Evolutionary conservation across 2,329 filamentous ascomycete species (phyloP).

Genomic region (Rasamsonia emersonii): DNA sequence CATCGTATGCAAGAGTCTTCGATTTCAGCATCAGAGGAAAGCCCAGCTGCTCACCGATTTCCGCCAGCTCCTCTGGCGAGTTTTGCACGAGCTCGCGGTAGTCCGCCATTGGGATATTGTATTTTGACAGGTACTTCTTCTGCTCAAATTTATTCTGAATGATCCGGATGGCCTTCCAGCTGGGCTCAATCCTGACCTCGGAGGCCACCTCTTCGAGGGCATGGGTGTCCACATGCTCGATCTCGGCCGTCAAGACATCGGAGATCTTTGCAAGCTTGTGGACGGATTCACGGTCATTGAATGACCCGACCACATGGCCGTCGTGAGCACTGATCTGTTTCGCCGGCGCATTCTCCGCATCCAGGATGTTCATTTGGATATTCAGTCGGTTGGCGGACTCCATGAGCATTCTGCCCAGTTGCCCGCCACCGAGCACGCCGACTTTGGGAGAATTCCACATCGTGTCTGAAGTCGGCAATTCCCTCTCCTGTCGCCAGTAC

Average conservation of each 20-base stretch:
- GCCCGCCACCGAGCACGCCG: constrained; percentile 54
- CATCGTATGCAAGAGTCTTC: constrained; percentile 84
- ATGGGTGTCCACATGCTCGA: constrained; percentile 88
- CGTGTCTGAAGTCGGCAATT: constrained; percentile 6
- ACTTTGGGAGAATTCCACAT: constrained; percentile 37
- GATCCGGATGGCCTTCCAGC: constrained; percentile 73
- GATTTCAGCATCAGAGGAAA: constrained; percentile 92
- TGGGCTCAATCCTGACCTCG: constrained; percentile 63
- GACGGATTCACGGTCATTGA: constrained; percentile 74
- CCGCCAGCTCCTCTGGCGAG: constrained; percentile 52
- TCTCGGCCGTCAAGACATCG: constrained; percentile 85
- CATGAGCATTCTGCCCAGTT: constrained; percentile 87
- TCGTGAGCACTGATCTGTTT: constrained; percentile 74
- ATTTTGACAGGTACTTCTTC: constrained; percentile 66
- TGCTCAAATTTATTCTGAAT: constrained; percentile 94
- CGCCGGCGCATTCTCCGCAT: constrained; percentile 66
- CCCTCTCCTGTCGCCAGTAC: neutral
- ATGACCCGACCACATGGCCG: constrained; percentile 73
- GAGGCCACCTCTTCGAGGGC: constrained; percentile 75
- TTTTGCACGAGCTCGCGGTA: constrained; percentile 58
- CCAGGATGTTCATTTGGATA: constrained; percentile 69
- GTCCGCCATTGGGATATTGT: constrained; percentile 63
- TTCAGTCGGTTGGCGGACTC: constrained; percentile 76
- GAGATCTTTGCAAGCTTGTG: constrained; percentile 65
- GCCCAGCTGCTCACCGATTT: constrained; percentile 57